Conservation (phyloP, 306 rosid genomes). For the Begonia fuchsioides region DNA sequence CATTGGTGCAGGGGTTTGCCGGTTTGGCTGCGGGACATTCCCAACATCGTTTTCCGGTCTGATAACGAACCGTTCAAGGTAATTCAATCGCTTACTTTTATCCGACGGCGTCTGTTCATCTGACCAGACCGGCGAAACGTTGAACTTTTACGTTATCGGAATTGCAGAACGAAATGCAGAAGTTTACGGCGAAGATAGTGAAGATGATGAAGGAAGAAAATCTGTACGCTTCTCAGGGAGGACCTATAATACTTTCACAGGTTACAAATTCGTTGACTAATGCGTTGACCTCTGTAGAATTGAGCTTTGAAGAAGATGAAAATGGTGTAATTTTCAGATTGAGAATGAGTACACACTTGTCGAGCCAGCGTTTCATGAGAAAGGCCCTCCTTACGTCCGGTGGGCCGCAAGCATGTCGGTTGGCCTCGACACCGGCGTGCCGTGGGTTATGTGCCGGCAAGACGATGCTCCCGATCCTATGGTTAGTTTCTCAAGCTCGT, state of each 20-base stretch:
- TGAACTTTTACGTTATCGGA: neutral
- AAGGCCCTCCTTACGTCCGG: conserved; percentile 47
- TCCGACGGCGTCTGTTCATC: too few species aligned
- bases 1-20: conserved; percentile 86
- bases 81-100: neutral
- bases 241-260: conserved; percentile 83
- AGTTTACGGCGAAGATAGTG: conserved; percentile 51
- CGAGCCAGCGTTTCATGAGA: conserved; percentile 35
- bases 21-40: conserved; percentile 62
- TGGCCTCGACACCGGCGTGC: conserved; percentile 69
- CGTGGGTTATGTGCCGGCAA: conserved; percentile 92
- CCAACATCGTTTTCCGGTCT: conserved; percentile 56
- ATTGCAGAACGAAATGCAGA: conserved; percentile 62
- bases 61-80: conserved; percentile 77
- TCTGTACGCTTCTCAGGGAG: conserved; percentile 84
- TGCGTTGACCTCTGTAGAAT: neutral
- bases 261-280: conserved; percentile 15
- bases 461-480: conserved; percentile 78
- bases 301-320: too few species aligned
- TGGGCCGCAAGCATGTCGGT: conserved; percentile 90
- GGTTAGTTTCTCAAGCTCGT: conserved; percentile 30
- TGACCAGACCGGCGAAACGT: too few species aligned
- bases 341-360: conserved; percentile 68
- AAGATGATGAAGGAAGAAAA: conserved; percentile 54
- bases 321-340: conserved; percentile 26